Conservation (phyloP, 805 yeast species). For the Starmerella stigmatis region DNA sequence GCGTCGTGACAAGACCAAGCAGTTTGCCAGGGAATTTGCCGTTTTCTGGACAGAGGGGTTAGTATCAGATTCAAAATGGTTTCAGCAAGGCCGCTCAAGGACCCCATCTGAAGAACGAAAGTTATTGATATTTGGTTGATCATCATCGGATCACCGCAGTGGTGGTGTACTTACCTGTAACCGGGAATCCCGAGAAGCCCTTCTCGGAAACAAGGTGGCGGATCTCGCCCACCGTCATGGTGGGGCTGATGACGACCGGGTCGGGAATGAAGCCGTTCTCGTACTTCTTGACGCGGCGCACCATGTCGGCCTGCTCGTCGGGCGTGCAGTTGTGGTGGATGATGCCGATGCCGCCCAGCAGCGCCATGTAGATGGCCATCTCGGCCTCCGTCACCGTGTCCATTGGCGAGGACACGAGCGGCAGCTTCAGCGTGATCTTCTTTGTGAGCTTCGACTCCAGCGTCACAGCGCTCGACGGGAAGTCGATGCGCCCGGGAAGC, state of each 20-base stretch:
- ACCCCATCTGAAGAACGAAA: conserved; percentile 99
- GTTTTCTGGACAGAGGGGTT: conserved; percentile 42
- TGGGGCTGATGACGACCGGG: conserved; percentile 77
- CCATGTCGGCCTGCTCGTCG: conserved; percentile 98
- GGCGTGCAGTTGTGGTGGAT: conserved; percentile 94
- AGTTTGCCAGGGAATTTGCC: conserved; percentile 84
- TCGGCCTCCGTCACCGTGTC: conserved; percentile 96
- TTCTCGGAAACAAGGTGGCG: conserved; percentile 54
- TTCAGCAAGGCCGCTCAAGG: conserved; percentile 84
- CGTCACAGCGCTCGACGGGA: conserved; percentile 67
- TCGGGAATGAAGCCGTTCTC: conserved; percentile 96
- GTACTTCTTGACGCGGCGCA: conserved; percentile 85
- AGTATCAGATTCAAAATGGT: conserved; percentile 35
- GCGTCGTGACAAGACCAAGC: conserved; percentile 89
- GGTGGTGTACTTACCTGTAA: conserved; percentile 82
- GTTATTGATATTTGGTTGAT: conserved; percentile 44
- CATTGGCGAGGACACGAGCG: conserved; percentile 97
- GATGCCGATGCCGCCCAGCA: conserved; percentile 97
- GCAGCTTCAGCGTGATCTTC: conserved; percentile 82
- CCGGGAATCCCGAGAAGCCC: conserved; percentile 97
- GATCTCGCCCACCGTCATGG: conserved; percentile 68
- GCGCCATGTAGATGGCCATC: conserved; percentile 98
- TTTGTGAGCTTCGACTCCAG: conserved; percentile 84
- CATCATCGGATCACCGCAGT: conserved; percentile 26
- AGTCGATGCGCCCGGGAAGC: conserved; percentile 86